Percentiles rank a stretch among this genome's conserved stretches.
These are phyloP conservation scores for Hirschfeldia incana DNA, from an alignment of 345 rosid species.

Conservation along the genomic window DNA sequence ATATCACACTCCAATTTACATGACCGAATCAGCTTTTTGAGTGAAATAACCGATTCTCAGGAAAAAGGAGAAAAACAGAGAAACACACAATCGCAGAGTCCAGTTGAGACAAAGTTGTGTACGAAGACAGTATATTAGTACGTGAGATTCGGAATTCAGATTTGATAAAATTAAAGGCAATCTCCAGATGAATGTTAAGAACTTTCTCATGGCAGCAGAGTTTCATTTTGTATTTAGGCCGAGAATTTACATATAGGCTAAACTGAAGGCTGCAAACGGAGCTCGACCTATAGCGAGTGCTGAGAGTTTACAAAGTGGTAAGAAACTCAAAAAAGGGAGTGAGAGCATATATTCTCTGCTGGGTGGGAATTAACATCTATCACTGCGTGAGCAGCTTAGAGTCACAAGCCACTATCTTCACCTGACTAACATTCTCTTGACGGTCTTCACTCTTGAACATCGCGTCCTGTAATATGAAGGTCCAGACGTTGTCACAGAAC, in stretches of 20 bases:
- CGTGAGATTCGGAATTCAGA: background rate
- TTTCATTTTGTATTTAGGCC: slow-evolving; percentile 17
- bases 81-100: too few relatives aligned
- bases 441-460: slow-evolving; percentile 66
- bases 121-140: too few relatives aligned
- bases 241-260: slow-evolving; percentile 27
- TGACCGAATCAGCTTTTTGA: too few relatives aligned
- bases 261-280: slow-evolving; percentile 33
- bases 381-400: slow-evolving; percentile 87
- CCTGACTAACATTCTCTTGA: slow-evolving; percentile 66
- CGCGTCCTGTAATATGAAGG: slow-evolving; percentile 86
- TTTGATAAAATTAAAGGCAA: background rate
- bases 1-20: too few relatives aligned
- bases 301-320: slow-evolving; percentile 36
- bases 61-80: too few relatives aligned
- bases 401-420: slow-evolving; percentile 97
- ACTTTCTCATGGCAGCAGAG: slow-evolving; percentile 30
- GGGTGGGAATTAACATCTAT: slow-evolving; percentile 23
- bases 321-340: slow-evolving; percentile 22
- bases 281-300: slow-evolving; percentile 30
- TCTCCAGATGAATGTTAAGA: slow-evolving; percentile 1
- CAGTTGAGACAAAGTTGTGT: too few relatives aligned
- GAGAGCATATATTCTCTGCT: background rate
- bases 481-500: slow-evolving; percentile 99
- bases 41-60: too few relatives aligned